A percentile compares a stretch with the other conserved stretches of the same genome.
These are phyloP conservation scores for Immersiella caudata DNA, from an alignment of 495 filamentous ascomycete genomes.

Conservation along the genomic window DNA sequence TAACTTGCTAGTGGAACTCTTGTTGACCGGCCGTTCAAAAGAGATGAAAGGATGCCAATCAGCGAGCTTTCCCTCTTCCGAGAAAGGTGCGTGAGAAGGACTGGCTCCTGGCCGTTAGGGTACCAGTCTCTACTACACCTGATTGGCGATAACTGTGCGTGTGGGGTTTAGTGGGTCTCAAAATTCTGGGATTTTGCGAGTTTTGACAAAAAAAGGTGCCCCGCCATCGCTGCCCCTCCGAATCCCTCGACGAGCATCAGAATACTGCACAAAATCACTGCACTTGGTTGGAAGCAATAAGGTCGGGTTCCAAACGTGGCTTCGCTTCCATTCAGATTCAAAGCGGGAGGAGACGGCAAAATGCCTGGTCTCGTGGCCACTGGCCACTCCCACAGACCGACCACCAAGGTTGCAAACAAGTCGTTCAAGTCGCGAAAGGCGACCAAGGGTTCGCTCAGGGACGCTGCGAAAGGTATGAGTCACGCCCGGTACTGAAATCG, in stretches of 20 bases:
- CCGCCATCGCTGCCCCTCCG: constrained; percentile 35
- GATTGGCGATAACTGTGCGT: not conserved
- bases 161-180: not conserved
- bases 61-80: not conserved
- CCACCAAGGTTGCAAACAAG: constrained; percentile 84
- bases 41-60: not conserved
- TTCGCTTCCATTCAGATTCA: constrained; percentile 85
- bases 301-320: constrained; percentile 49
- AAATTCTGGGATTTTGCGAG: not conserved
- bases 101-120: not conserved
- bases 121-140: not conserved
- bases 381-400: constrained; percentile 84
- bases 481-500: constrained; percentile 14
- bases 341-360: constrained; percentile 70
- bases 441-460: constrained; percentile 81
- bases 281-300: constrained; percentile 11
- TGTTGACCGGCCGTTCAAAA: not conserved
- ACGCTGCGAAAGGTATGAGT: constrained; percentile 73
- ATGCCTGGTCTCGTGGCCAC: constrained; percentile 60
- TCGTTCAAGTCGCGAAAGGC: constrained; percentile 88
- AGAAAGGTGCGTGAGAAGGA: not conserved
- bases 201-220: constrained; percentile 31
- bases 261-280: not conserved
- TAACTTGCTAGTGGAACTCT: not conserved
- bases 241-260: constrained; percentile 4